Evolutionary conservation across 371 early-diverging fungal genomes (phyloP), one percentile per base, ranked within the genome.

Genomic region (Zopfochytrium polystomum): DNA sequence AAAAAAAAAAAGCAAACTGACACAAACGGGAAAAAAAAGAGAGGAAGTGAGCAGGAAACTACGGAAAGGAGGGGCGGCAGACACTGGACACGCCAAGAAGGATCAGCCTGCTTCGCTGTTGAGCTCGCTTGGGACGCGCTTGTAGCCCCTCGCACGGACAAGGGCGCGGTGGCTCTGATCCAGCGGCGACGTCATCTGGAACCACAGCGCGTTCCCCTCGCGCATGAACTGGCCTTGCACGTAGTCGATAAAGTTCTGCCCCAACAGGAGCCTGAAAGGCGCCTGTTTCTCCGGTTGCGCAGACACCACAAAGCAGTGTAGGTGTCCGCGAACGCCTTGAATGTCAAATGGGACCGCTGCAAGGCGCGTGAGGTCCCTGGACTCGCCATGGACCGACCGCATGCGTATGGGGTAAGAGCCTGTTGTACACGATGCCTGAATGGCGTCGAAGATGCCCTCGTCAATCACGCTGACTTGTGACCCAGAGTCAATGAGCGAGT

Each of bases 221-320:
- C 30, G 52, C 9, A 27, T n/a, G 30, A 52, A 52, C n/a, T 27
- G 13, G 27, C 23, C 30, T n/a, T 52, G n/a, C 26, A 52, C 13
- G 29, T 52, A 29, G 52, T 52, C 52, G 27, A 52, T 27, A 30
- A 52, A 23, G 31, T 52, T 52, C 29, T 52, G 52, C 15, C 52
- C 52, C 7, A 52, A 30, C 3, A 52, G 29, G 30, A 52, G 15
- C 23, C 30, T 30, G n/a, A 27, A 52, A n/a, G 52, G 52, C n/a
- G n/a, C 23, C 9, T n/a, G 27, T 47, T 47, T 26, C 23, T 47
- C 47, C 7, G 27, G 27, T n/a, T 38, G 7, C 18, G 38, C 38
- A 18, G 7, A 7, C 38, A 52, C 52, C 52, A 52, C 23, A 30
- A 52, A 52, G 31, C 23, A 52, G 5, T 23, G 52, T 29, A 52